Conservation (phyloP, 257 asterid species). For the Solanum paucissectum region DNA sequence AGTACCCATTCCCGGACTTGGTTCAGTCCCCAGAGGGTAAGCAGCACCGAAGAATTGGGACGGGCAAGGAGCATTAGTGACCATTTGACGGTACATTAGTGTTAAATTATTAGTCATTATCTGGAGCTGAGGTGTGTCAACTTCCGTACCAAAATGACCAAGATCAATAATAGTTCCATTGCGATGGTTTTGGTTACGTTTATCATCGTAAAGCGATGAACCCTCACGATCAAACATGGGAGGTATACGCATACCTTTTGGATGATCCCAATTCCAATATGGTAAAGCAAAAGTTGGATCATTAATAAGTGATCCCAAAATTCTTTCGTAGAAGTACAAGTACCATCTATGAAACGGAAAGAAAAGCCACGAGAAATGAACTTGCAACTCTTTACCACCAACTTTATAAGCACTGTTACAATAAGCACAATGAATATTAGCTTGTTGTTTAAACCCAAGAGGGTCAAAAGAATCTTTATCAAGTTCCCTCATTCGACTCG, state of each 20-base stretch:
- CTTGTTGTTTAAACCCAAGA: slow-evolving; percentile 17
- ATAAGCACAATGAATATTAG: slow-evolving; percentile 28
- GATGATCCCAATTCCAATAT: slow-evolving; percentile 19
- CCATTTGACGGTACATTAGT: slow-evolving; percentile 6
- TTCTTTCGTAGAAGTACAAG: slow-evolving; percentile 20
- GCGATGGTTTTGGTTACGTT: slow-evolving; percentile 3
- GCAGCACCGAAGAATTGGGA: not conserved
- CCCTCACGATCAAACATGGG: slow-evolving; percentile 1
- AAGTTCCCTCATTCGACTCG: not conserved
- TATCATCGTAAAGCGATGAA: not conserved
- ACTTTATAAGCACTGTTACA: slow-evolving; percentile 15
- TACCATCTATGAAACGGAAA: slow-evolving; percentile 26
- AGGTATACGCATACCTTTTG: slow-evolving; percentile 16
- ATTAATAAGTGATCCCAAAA: slow-evolving; percentile 11
- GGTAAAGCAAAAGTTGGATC: slow-evolving; percentile 16
- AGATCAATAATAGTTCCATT: slow-evolving; percentile 2
- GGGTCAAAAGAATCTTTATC: slow-evolving; percentile 8
- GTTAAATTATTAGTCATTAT: not conserved
- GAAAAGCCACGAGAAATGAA: slow-evolving; percentile 21
- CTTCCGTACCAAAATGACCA: not conserved
- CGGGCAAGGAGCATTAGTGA: not conserved
- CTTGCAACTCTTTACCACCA: slow-evolving; percentile 6
- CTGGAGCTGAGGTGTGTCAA: not conserved
- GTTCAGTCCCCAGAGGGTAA: not conserved
- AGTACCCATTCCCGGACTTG: slow-evolving; percentile 6